phyloP scores from a whole-genome alignment of 257 asterid genomes.

The Solanum medicagineum region DNA sequence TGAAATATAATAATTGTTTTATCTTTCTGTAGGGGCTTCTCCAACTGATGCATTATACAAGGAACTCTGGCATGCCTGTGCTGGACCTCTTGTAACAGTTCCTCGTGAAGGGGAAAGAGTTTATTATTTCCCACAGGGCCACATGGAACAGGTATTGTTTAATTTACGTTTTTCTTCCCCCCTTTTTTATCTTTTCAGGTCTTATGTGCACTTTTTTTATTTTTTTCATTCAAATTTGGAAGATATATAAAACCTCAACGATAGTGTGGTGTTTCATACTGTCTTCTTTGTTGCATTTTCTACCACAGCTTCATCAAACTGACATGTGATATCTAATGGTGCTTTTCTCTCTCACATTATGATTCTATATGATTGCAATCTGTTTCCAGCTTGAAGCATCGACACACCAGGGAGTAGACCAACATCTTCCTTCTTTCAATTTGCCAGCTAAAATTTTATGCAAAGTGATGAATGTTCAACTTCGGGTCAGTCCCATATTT shows the following conservation, averaged over 20 bases:
- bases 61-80: constrained; percentile 98
- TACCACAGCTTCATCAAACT: not conserved
- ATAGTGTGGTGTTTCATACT: not conserved
- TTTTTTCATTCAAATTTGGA: not conserved
- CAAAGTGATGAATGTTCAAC: constrained; percentile 77
- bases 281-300: not conserved
- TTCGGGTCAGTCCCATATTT: constrained; percentile 42
- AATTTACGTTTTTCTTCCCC: not conserved
- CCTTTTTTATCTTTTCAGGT: not conserved
- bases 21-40: constrained; percentile 28
- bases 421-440: constrained; percentile 80
- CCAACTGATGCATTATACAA: constrained; percentile 57
- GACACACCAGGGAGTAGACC: constrained; percentile 81
- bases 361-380: not conserved
- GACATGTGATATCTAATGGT: not conserved
- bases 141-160: constrained; percentile 83
- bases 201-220: not conserved
- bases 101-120: constrained; percentile 87
- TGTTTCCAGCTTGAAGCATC: constrained; percentile 89
- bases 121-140: constrained; percentile 95
- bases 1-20: not conserved
- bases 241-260: not conserved
- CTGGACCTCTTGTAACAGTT: constrained; percentile 87
- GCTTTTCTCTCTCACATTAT: not conserved
- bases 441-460: constrained; percentile 88